Conservation (phyloP, 208 protist species). For the Strigomonas oncopelti region DNA sequence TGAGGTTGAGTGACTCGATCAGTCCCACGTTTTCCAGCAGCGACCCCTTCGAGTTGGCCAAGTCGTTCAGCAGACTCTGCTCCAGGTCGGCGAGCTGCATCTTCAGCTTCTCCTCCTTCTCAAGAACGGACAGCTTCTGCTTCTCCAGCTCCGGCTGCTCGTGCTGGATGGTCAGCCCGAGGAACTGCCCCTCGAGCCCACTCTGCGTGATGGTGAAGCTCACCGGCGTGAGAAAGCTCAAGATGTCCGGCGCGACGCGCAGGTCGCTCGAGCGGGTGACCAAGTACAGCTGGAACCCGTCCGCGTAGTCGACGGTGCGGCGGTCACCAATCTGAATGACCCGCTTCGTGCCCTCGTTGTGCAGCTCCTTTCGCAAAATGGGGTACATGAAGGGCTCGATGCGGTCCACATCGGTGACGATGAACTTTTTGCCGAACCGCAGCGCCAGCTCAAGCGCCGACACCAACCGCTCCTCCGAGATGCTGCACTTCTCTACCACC, state of each 20-base stretch:
- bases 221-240: constrained; percentile 89
- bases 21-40: constrained; percentile 95
- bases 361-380: constrained; percentile 91
- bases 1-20: constrained; percentile 93
- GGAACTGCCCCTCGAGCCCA: constrained; percentile 96
- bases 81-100: constrained; percentile 92
- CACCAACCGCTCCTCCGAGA: constrained; percentile 92
- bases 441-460: constrained; percentile 96
- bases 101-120: constrained; percentile 96
- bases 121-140: constrained; percentile 89
- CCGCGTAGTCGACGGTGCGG: constrained; percentile 93
- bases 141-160: constrained; percentile 97
- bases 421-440: constrained; percentile 97
- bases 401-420: constrained; percentile 95
- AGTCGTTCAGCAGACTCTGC: constrained; percentile 88
- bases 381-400: constrained; percentile 96
- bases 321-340: constrained; percentile 97
- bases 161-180: constrained; percentile 94
- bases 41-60: constrained; percentile 92
- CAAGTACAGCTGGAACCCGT: constrained; percentile 96
- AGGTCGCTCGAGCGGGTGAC: constrained; percentile 89
- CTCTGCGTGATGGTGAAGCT: constrained; percentile 98
- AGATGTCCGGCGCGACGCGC: constrained; percentile 88
- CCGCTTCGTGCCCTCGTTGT: constrained; percentile 84
- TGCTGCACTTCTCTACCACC: constrained; percentile 84